Base-by-base conservation (phyloP, 768 basidiomycete species). In the Lentinula raphanica region DNA sequence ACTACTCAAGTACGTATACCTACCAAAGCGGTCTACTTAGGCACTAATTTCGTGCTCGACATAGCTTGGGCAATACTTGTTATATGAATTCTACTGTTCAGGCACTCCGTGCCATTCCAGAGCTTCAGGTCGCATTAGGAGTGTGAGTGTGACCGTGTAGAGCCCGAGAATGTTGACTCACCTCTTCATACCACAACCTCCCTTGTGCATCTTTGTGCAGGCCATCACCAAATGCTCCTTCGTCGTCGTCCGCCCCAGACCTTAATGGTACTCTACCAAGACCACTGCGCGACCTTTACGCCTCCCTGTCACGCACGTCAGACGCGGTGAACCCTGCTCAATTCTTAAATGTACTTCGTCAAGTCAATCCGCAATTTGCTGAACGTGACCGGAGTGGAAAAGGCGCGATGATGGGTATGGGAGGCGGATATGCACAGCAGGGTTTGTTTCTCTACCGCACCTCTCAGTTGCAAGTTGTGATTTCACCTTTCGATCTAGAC, bases 41-140 rank as follows among this genome's bases (percentile, higher is more conserved):
- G 29, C 0, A 19, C 55, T 29, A 13, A 44, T n/a, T 58, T 21
- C 39, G 15, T 29, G 28, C 39, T 50, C 58, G n/a, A 3, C 39
- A 35, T 62, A 85, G 83, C 66, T 75, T 95, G 36, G 94, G 96
- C 35, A 98, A 98, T 68, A 98, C 95, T 0, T 98, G 96, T 67
- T 99, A 99, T 74, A 93, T 98, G 88, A 98, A 96, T 68, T 86
- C 97, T 1, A 93, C 92, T 1, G 77, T 98, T 1, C 97, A 99
- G 75, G 87, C 90, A n/a, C 80, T 99, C 61, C 89, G 93, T 23
- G 86, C 91, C 3, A 88, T 99, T 50, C 94, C 95, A 2, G 94
- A 97, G 64, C 80, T 99, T 4, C 87, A 90, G 66, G 68, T 78
- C 1, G 90, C 92, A 0, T 78, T 98, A 21, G 71, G 70, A 65